These are phyloP conservation scores for Leishmania mexicana DNA, from an alignment of 208 protist genomes.

Conservation along the genomic window DNA sequence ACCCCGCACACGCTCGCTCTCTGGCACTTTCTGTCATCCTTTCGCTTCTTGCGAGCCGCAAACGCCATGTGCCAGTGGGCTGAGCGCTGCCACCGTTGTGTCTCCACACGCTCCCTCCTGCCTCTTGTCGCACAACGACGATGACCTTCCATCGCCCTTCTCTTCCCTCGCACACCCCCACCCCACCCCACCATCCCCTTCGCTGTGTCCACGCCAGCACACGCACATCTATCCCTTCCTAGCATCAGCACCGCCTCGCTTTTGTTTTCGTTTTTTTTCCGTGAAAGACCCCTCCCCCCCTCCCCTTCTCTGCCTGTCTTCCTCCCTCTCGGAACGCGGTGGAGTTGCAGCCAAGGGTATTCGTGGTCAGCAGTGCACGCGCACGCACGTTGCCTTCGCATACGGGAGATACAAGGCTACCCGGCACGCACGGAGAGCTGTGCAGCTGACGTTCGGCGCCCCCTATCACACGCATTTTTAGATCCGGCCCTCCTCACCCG, in stretches of 20 bases:
- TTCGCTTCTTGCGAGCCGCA: background rate
- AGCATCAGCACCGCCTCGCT: background rate
- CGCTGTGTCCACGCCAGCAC: background rate
- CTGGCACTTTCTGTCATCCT: background rate
- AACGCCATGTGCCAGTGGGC: background rate
- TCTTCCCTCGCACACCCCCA: background rate
- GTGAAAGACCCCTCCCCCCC: background rate
- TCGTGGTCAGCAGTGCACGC: background rate
- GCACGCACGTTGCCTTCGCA: background rate
- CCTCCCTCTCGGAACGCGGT: background rate
- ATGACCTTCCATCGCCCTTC: background rate
- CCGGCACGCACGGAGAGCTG: background rate
- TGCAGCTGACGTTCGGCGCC: background rate
- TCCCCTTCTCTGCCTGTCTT: background rate
- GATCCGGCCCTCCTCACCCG: background rate
- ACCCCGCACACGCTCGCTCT: background rate
- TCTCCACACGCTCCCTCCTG: background rate
- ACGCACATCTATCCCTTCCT: background rate
- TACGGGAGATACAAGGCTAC: background rate
- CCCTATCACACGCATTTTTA: background rate
- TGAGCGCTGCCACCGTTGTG: background rate
- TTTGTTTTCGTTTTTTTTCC: background rate
- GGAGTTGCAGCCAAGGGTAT: background rate
- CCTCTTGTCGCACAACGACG: background rate
- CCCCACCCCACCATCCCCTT: background rate